These are phyloP conservation scores for Solanum corneliomulleri DNA, from an alignment of 257 asterid species.

Conservation along the genomic window DNA sequence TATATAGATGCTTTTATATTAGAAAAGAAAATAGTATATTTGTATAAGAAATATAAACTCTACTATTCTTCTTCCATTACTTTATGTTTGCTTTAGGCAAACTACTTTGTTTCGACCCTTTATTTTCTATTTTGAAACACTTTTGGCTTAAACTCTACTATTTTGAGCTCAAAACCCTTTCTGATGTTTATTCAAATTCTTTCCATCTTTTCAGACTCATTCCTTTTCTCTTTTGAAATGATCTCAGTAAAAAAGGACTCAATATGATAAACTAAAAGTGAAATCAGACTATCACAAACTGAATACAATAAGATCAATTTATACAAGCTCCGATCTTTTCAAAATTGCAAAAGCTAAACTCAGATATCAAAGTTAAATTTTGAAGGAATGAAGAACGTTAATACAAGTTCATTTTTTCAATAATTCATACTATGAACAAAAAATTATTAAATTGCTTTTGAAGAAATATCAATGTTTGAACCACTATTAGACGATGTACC, in stretches of 20 bases:
- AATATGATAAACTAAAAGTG: neutral
- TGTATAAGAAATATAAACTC: neutral
- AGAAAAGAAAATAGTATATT: neutral
- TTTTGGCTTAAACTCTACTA: too few relatives aligned
- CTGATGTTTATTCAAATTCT: neutral
- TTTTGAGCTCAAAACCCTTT: neutral
- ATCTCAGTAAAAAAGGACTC: neutral
- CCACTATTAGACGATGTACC: neutral
- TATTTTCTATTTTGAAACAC: too few relatives aligned
- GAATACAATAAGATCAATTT: too few relatives aligned
- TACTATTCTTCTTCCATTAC: neutral
- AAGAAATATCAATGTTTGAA: neutral
- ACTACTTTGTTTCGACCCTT: too few relatives aligned
- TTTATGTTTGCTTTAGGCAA: neutral
- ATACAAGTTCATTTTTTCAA: neutral
- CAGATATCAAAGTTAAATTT: neutral
- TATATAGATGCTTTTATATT: neutral
- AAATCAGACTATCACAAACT: neutral
- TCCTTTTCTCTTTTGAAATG: neutral
- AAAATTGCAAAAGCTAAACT: neutral
- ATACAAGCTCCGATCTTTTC: neutral
- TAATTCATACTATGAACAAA: neutral
- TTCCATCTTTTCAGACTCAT: neutral
- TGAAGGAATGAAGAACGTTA: neutral
- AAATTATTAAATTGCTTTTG: neutral